phyloP scores from a whole-genome alignment of 169 alveolate genomes.

The Theileria orientalis region DNA sequence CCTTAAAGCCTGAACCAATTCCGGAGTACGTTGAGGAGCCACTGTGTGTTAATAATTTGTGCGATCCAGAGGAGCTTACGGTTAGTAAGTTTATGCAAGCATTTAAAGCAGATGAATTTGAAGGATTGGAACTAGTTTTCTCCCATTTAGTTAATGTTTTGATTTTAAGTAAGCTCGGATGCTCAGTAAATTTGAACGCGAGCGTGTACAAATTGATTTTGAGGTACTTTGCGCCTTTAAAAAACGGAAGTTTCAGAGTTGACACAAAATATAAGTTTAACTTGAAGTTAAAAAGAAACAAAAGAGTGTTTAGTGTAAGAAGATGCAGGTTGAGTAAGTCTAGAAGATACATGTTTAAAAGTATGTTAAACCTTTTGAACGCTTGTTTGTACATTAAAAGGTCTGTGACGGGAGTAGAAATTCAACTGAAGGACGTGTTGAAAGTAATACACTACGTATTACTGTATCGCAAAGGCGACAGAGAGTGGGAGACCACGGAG shows the following conservation, averaged over 20 bases:
- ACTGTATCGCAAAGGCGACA: not conserved
- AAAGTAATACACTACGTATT: not conserved
- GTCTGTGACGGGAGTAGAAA: not conserved
- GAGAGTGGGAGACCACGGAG: conserved; percentile 5
- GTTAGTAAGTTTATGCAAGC: not conserved
- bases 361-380: conserved; percentile 10
- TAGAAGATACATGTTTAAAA: not conserved
- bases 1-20: not conserved
- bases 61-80: not conserved
- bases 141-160: not conserved
- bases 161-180: not conserved
- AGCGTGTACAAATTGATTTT: not conserved
- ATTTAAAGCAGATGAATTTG: not conserved
- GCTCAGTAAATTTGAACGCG: not conserved
- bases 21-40: not conserved
- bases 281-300: not conserved
- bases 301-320: not conserved
- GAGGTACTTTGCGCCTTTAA: not conserved
- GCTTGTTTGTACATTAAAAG: not conserved
- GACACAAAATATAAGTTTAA: not conserved
- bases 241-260: not conserved
- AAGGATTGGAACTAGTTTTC: not conserved
- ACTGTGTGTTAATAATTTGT: conserved; percentile 6
- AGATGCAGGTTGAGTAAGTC: not conserved
- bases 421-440: not conserved